These are phyloP conservation scores for Rhypophila decipiens DNA, from an alignment of 495 filamentous ascomycete genomes.

Conservation along the genomic window DNA sequence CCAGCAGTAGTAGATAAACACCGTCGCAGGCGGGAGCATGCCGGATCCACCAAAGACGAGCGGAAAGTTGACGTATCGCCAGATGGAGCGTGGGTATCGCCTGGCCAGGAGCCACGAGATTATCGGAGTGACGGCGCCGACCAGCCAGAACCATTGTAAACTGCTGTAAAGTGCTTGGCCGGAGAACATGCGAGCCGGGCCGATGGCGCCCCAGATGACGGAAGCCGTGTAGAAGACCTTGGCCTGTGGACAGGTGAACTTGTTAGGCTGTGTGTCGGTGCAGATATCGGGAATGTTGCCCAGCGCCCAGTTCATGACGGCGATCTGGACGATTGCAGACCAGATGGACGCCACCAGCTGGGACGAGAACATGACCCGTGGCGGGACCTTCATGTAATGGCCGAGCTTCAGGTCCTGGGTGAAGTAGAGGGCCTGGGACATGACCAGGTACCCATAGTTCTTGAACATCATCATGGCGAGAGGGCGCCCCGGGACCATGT, in stretches of 20 bases:
- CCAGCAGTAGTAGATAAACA: slow-evolving; percentile 63
- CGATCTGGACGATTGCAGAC: slow-evolving; percentile 59
- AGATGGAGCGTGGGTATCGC: slow-evolving; percentile 47
- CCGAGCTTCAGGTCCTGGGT: slow-evolving; percentile 50
- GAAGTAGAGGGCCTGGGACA: slow-evolving; percentile 47
- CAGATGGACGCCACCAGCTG: slow-evolving; percentile 59
- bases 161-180: slow-evolving; percentile 55
- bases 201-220: slow-evolving; percentile 46
- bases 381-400: slow-evolving; percentile 69
- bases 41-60: slow-evolving; percentile 60
- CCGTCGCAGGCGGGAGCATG: slow-evolving; percentile 57
- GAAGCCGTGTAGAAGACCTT: slow-evolving; percentile 59
- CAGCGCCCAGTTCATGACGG: slow-evolving; percentile 62
- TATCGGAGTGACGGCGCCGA: slow-evolving; percentile 53
- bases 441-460: slow-evolving; percentile 62
- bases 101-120: slow-evolving; percentile 56
- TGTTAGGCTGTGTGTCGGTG: slow-evolving; percentile 46
- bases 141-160: slow-evolving; percentile 63
- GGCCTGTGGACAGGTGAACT: slow-evolving; percentile 59
- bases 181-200: slow-evolving; percentile 52
- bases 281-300: slow-evolving; percentile 55
- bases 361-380: slow-evolving; percentile 58
- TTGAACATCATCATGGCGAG: slow-evolving; percentile 65
- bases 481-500: slow-evolving; percentile 59
- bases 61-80: slow-evolving; percentile 58